Evolutionary conservation across 2,329 filamentous ascomycete genomes (phyloP).

Genomic region (Metarhizium guizhouense): DNA sequence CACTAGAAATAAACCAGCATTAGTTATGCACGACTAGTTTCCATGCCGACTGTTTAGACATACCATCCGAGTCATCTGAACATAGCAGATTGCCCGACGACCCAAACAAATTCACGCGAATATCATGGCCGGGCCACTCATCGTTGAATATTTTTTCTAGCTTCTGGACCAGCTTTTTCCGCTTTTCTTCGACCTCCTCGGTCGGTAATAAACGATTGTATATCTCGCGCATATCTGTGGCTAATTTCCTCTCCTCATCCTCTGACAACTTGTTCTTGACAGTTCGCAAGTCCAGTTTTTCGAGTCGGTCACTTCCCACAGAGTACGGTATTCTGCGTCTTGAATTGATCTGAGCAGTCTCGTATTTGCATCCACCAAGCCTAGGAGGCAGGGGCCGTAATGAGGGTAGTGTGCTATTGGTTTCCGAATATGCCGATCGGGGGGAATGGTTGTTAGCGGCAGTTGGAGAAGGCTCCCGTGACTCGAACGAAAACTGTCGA

Average conservation of each 20-base stretch:
- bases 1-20: conserved; percentile 42
- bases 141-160: conserved; percentile 80
- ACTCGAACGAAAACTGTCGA: conserved; percentile 71
- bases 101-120: conserved; percentile 90
- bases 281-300: conserved; percentile 61
- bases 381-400: conserved; percentile 54
- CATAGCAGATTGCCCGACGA: conserved; percentile 93
- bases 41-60: conserved; percentile 20
- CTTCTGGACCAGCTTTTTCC: conserved; percentile 72
- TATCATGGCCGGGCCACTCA: conserved; percentile 85
- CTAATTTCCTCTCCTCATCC: conserved; percentile 67
- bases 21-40: conserved; percentile 1
- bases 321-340: conserved; percentile 87
- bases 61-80: conserved; percentile 93
- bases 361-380: conserved; percentile 68
- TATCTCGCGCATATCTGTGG: conserved; percentile 73
- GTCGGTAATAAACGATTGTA: conserved; percentile 82
- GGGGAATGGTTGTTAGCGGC: conserved; percentile 74
- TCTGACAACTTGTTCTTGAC: conserved; percentile 62
- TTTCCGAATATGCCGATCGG: conserved; percentile 82
- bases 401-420: conserved; percentile 64
- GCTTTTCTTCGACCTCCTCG: conserved; percentile 64
- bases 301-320: conserved; percentile 70
- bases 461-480: conserved; percentile 70
- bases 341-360: conserved; percentile 74